Conservation (phyloP, 2,329 filamentous ascomycete genomes). For the Karstenula rhodostoma region DNA sequence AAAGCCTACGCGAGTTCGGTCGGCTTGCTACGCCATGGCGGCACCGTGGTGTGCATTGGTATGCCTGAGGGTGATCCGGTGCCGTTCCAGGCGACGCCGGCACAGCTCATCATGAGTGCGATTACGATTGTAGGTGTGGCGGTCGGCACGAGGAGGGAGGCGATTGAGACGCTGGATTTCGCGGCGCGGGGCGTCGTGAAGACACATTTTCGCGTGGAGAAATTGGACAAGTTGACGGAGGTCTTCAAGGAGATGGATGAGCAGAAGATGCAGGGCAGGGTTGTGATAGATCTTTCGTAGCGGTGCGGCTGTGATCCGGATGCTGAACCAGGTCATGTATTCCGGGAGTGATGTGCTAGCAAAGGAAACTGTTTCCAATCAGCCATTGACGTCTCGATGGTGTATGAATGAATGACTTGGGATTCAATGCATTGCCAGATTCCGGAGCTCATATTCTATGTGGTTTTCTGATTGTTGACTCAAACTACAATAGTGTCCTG, state of each 20-base stretch:
- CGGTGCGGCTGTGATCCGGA: no score
- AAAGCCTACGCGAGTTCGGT: slow-evolving; percentile 54
- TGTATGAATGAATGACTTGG: neutral
- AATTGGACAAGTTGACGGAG: slow-evolving; percentile 57
- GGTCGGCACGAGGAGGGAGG: slow-evolving; percentile 57
- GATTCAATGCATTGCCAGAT: neutral
- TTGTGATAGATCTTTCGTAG: slow-evolving; percentile 55
- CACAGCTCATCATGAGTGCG: slow-evolving; percentile 52
- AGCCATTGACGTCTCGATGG: neutral
- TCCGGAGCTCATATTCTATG: neutral
- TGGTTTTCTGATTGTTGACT: no score
- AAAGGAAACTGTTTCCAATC: neutral
- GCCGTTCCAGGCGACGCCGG: slow-evolving; percentile 53
- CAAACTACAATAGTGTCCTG: no score
- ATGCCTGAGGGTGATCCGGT: slow-evolving; percentile 58
- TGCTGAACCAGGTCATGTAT: neutral
- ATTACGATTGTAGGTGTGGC: slow-evolving; percentile 56
- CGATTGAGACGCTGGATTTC: slow-evolving; percentile 59
- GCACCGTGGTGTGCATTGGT: slow-evolving; percentile 57
- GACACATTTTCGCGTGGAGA: slow-evolving; percentile 56
- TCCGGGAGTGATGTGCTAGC: neutral
- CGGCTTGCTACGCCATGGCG: slow-evolving; percentile 55
- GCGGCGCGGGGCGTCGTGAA: slow-evolving; percentile 54
- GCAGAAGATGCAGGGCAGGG: slow-evolving; percentile 55
- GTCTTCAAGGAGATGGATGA: slow-evolving; percentile 58